A percentile compares a stretch with the other conserved stretches of the same genome.
Evolutionary conservation across 371 early-diverging fungal genomes (phyloP).

Genomic region (Mortierella sp.): DNA sequence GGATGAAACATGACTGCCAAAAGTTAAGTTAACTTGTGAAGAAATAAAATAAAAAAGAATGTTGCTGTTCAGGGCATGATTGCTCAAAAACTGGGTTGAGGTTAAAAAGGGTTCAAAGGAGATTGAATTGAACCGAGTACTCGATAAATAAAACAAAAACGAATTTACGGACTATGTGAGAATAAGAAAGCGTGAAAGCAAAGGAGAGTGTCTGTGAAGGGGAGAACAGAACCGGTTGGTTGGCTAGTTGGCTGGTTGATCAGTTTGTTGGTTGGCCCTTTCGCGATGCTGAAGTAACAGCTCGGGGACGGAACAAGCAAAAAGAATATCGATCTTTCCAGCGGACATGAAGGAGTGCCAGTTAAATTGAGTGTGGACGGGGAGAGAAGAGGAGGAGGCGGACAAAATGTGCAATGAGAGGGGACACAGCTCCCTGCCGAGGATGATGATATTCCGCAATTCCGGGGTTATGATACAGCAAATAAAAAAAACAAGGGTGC

Average conservation of each 20-base stretch:
- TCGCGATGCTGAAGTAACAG: not conserved
- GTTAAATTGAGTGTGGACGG: not conserved
- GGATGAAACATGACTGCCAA: not conserved
- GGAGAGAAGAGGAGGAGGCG: not conserved
- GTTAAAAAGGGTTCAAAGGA: constrained; percentile 8
- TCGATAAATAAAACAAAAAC: not conserved
- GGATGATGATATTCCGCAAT: not conserved
- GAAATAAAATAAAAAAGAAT: not conserved
- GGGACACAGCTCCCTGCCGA: too few relatives aligned
- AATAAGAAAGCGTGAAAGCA: not conserved
- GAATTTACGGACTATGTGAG: not conserved
- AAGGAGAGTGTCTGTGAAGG: not conserved
- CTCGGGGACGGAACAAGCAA: not conserved
- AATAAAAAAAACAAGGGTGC: not conserved
- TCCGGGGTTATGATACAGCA: not conserved
- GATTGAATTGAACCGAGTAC: constrained; percentile 7
- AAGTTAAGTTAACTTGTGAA: not conserved
- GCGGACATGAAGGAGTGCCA: not conserved
- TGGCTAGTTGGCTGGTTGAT: not conserved
- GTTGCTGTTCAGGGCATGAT: not conserved
- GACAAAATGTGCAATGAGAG: not conserved
- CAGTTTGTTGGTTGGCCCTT: not conserved
- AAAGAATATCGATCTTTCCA: not conserved
- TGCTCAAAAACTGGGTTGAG: not conserved
- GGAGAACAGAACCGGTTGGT: not conserved